Conservation (phyloP, 1,139 yeast genomes). For the Blastobotrys arbuscula region DNA sequence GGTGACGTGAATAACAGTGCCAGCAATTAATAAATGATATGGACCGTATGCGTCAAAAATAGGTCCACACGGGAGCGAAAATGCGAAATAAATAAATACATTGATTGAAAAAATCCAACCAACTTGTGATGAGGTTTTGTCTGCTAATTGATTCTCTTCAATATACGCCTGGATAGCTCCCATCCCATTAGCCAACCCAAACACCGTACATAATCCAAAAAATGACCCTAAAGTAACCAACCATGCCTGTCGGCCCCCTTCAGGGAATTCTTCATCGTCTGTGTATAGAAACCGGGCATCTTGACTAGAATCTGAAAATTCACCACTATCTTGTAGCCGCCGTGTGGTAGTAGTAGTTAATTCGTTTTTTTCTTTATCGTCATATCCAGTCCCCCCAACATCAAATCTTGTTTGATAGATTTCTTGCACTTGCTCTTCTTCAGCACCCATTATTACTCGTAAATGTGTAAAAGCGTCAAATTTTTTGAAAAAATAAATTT, state of each 20-base stretch:
- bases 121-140: constrained; percentile 44
- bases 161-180: constrained; percentile 70
- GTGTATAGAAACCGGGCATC: background rate
- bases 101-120: constrained; percentile 67
- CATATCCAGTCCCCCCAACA: too few relatives aligned
- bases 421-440: too few relatives aligned
- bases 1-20: constrained; percentile 42
- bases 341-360: background rate
- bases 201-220: constrained; percentile 54
- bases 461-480: too few relatives aligned
- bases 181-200: constrained; percentile 61
- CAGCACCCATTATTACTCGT: too few relatives aligned
- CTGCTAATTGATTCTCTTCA: constrained; percentile 47
- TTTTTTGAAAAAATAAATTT: too few relatives aligned
- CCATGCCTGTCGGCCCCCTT: constrained; percentile 49
- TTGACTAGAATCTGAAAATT: background rate
- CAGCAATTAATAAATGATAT: constrained; percentile 41
- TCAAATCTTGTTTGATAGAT: too few relatives aligned
- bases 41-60: constrained; percentile 60
- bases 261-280: constrained; percentile 8
- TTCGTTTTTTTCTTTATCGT: background rate
- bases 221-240: constrained; percentile 56
- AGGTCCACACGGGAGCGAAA: constrained; percentile 55
- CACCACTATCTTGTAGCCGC: background rate
- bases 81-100: constrained; percentile 50